Evolutionary conservation across 805 yeast species (phyloP), one percentile per base, ranked within the genome.

Genomic region (Candida nemodendra): DNA sequence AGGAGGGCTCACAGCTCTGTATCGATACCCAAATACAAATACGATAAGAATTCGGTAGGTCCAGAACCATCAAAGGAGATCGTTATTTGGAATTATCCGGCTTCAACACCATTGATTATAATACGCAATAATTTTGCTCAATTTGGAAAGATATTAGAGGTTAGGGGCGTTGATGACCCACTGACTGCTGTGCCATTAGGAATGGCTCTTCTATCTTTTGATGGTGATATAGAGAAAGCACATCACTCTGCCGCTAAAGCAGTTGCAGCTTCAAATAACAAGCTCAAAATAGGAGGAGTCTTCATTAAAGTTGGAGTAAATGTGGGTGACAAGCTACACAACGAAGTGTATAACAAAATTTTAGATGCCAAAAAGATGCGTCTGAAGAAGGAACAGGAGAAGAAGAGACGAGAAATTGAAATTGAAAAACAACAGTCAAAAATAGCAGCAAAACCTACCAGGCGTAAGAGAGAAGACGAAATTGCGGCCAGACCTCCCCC

Each of bases 111-210:
- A 30, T 75, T 77, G 32, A 36, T 42, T 4, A 54, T 66, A 13
- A 39, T 74, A 3, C 68, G 65, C 32, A 78, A 81, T 44, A 79
- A 74, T 45, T 75, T 85, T 45, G 71, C 71, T 28, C 61, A 72
- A 17, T 83, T 68, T 60, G 96, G 96, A 3, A 72, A 71, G 21
- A 69, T 89, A 4, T 68, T 72, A 18, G 78, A 76, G 27, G 62
- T 83, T 33, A 74, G 76, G 41, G 68, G 78, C 42, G 66, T 81
- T 8, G 76, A 72, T 39, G 93, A 89, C 53, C 86, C 91, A 0
- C 67, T 69, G 16, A 79, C 85, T 30, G 95, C 89, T 2, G 83
- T 81, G 14, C 90, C 95, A 0, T 59, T 89, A 27, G 93, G 95
- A 8, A 66, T 88, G 16, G 82, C 82, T 34, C 63, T 76, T 15